These are phyloP conservation scores for Acacia crassicarpa DNA, from an alignment of 306 rosid species.

Conservation along the genomic window DNA sequence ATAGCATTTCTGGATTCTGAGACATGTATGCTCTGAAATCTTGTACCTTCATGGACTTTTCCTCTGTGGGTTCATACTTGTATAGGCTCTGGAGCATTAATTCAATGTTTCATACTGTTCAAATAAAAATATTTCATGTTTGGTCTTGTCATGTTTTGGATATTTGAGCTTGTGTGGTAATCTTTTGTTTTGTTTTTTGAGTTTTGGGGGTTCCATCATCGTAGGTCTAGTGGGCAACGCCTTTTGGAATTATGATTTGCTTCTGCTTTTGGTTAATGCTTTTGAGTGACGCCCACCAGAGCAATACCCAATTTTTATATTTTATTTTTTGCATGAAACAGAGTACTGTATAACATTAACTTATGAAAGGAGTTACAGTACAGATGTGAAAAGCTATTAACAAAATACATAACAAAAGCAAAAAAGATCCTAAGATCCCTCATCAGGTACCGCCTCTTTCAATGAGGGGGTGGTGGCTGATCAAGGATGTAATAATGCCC, in stretches of 20 bases:
- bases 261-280: slow-evolving; percentile 17
- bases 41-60: not conserved
- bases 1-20: not conserved
- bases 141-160: not conserved
- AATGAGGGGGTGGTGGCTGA: no score
- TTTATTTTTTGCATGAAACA: not conserved
- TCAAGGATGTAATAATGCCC: no score
- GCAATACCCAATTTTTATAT: not conserved
- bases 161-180: slow-evolving; percentile 1
- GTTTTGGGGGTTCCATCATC: slow-evolving; percentile 30
- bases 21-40: not conserved
- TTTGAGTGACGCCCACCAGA: not conserved
- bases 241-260: slow-evolving; percentile 9
- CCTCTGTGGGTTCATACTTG: not conserved
- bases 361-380: no score
- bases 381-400: no score
- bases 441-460: no score
- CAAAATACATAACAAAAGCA: no score
- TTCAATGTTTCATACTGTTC: not conserved
- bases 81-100: slow-evolving; percentile 21
- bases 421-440: no score
- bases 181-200: slow-evolving; percentile 8
- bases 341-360: no score
- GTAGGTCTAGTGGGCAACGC: slow-evolving; percentile 14
- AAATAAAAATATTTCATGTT: not conserved